Evolutionary conservation across 2,329 filamentous ascomycete species (phyloP).

Genomic region (Aspergillus glaucus): DNA sequence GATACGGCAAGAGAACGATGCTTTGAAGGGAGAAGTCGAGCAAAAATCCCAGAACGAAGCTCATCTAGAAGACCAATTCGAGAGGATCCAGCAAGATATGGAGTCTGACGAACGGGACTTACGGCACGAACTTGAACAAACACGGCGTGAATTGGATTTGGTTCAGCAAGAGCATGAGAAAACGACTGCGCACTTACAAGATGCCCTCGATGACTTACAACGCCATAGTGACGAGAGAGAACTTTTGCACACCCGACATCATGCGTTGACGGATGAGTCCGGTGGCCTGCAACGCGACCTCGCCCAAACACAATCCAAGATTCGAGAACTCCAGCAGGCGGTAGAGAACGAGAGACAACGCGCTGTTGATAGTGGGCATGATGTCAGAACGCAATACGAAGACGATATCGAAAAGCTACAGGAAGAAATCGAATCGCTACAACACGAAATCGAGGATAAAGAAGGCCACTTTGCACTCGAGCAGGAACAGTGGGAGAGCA

Average conservation of each 20-base stretch:
- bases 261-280: conserved; percentile 61
- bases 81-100: conserved; percentile 33
- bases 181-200: conserved; percentile 44
- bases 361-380: conserved; percentile 55
- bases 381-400: conserved; percentile 51
- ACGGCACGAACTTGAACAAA: conserved; percentile 40
- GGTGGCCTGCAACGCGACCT: conserved; percentile 61
- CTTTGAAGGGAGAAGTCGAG: conserved; percentile 39
- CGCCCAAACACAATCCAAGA: conserved; percentile 36
- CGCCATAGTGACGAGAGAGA: conserved; percentile 58
- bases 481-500: conserved; percentile 65
- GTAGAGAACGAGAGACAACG: conserved; percentile 52
- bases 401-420: conserved; percentile 50
- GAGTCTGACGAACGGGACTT: conserved; percentile 32
- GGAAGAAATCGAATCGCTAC: conserved; percentile 54
- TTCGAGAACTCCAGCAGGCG: conserved; percentile 45
- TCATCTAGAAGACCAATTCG: conserved; percentile 47
- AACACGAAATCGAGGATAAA: conserved; percentile 61
- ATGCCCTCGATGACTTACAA: conserved; percentile 55
- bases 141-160: conserved; percentile 39
- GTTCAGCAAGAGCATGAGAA: conserved; percentile 40
- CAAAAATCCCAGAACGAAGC: conserved; percentile 37
- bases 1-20: conserved; percentile 41
- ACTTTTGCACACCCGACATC: conserved; percentile 62
- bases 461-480: conserved; percentile 66